These are phyloP conservation scores for Colletotrichum endophyticum DNA, from an alignment of 2,329 filamentous ascomycete genomes.

Conservation along the genomic window DNA sequence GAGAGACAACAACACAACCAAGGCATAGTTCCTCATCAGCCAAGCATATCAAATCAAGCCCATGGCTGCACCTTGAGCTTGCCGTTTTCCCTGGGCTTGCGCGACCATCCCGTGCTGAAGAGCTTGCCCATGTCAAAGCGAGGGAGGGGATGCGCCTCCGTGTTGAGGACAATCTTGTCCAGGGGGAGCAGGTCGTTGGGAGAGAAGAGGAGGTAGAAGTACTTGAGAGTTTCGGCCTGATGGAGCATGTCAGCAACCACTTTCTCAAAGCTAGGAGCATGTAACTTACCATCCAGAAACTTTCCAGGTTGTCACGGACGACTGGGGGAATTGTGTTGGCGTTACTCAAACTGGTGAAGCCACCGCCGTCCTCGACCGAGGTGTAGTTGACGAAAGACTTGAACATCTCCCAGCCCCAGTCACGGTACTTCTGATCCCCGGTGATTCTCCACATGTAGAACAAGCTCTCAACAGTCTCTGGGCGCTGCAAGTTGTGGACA, in stretches of 20 bases:
- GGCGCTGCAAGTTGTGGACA: constrained; percentile 89
- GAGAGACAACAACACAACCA: background rate
- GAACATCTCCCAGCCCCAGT: constrained; percentile 99
- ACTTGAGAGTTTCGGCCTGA: constrained; percentile 94
- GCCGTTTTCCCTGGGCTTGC: constrained; percentile 65
- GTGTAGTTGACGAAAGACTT: constrained; percentile 88
- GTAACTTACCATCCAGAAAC: constrained; percentile 87
- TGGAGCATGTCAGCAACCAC: background rate
- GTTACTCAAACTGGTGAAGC: constrained; percentile 82
- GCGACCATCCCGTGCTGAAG: constrained; percentile 82
- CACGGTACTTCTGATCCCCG: constrained; percentile 83
- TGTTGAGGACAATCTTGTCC: constrained; percentile 91
- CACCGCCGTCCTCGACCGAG: constrained; percentile 75
- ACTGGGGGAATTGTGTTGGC: constrained; percentile 74
- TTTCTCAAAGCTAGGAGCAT: background rate
- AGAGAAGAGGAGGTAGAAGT: constrained; percentile 94
- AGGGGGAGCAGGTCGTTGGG: constrained; percentile 82
- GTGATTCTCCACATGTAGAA: constrained; percentile 99
- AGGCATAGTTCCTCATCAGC: background rate
- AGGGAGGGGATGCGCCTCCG: constrained; percentile 90
- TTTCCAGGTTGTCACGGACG: constrained; percentile 92
- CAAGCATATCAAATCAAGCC: background rate
- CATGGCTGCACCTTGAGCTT: constrained; percentile 30
- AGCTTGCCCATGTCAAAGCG: constrained; percentile 80
- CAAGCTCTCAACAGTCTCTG: constrained; percentile 94